These are phyloP conservation scores for Phytophthora lateralis DNA, from an alignment of 352 stramenopile species.

Conservation along the genomic window DNA sequence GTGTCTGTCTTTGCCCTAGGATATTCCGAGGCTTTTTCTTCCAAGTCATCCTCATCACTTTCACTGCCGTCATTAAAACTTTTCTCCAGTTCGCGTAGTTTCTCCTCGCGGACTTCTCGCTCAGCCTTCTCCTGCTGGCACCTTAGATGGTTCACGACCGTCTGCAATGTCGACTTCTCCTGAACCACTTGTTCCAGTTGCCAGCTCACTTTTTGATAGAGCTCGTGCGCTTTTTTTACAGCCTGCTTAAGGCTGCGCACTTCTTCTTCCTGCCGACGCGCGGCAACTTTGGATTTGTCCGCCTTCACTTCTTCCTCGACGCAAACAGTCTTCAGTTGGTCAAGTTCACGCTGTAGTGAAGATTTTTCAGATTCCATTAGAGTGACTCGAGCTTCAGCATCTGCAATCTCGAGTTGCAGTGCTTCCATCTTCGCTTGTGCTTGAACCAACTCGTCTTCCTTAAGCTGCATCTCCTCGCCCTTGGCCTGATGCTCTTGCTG, in stretches of 20 bases:
- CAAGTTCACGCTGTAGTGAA: slow-evolving; percentile 37
- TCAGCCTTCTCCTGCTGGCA: slow-evolving; percentile 48
- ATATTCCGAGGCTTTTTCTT: background rate
- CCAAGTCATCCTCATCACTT: slow-evolving; percentile 6
- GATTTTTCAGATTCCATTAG: slow-evolving; percentile 43
- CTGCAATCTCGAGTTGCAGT: slow-evolving; percentile 24
- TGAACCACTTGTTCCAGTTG: slow-evolving; percentile 62
- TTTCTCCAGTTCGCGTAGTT: slow-evolving; percentile 47
- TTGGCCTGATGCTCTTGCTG: slow-evolving; percentile 37
- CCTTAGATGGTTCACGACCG: slow-evolving; percentile 43
- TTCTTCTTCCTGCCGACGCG: slow-evolving; percentile 60
- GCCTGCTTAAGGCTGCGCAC: slow-evolving; percentile 59
- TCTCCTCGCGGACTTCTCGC: slow-evolving; percentile 44
- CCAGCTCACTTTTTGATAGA: slow-evolving; percentile 59
- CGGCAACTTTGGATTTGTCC: slow-evolving; percentile 40
- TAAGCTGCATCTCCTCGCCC: slow-evolving; percentile 22
- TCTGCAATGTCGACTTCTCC: slow-evolving; percentile 51
- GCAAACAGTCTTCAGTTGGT: slow-evolving; percentile 37
- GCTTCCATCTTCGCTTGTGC: slow-evolving; percentile 33
- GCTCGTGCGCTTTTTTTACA: slow-evolving; percentile 60
- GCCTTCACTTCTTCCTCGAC: slow-evolving; percentile 62
- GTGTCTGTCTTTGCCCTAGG: background rate
- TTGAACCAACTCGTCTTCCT: slow-evolving; percentile 37
- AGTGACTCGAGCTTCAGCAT: slow-evolving; percentile 22
- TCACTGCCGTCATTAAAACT: slow-evolving; percentile 37